Evolutionary conservation across 257 asterid species (phyloP), one percentile per base, ranked within the genome.

Genomic region (Rehmannia glutinosa): DNA sequence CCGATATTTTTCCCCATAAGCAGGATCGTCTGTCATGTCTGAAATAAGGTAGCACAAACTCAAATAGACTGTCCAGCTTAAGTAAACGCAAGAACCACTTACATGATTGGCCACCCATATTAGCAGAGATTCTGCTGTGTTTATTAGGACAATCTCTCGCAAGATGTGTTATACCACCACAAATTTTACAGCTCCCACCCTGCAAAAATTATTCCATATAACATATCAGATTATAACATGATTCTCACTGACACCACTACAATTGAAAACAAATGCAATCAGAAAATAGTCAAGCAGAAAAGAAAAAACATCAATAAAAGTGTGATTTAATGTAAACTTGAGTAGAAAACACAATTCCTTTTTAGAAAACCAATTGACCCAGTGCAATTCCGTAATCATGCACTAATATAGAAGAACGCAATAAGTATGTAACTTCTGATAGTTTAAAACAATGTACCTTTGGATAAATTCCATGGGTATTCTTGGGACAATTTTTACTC

Each of bases 151-250:
- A 93, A 77, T 93, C 97, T 82, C 74, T 83, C 11, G 95, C 96
- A 64, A 93, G 76, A 82, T 93, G 97, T n/a, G 99, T 88, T 6
- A 90, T 74, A 20, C 96, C 96, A 33, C 91, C 91, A 75, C 99
- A 93, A 68, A 90, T 76, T 77, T 92, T 91, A 79, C 98, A 92
- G 78, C 87, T 66, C 57, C 98, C 98, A 55, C 98, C 98, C 98
- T 90, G 66, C 66, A 71, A 62, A 56, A 53, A 23, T n/a, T 24
- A 6, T 20, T 52, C 39, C 38, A 51, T 41, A 3, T 9, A 66
- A 60, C 50, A 53, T 27, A 8, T 53, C 46, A 42, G 41, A 30
- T n/a, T 47, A 12, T 3, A 50, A 15, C 12, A 32, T n/a, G n/a
- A n/a, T n/a, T n/a, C n/a, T n/a, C n/a, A n/a, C n/a, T n/a, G n/a